These are phyloP conservation scores for Helotiales sp. DNA, from an alignment of 2,329 filamentous ascomycete genomes.

Conservation along the genomic window DNA sequence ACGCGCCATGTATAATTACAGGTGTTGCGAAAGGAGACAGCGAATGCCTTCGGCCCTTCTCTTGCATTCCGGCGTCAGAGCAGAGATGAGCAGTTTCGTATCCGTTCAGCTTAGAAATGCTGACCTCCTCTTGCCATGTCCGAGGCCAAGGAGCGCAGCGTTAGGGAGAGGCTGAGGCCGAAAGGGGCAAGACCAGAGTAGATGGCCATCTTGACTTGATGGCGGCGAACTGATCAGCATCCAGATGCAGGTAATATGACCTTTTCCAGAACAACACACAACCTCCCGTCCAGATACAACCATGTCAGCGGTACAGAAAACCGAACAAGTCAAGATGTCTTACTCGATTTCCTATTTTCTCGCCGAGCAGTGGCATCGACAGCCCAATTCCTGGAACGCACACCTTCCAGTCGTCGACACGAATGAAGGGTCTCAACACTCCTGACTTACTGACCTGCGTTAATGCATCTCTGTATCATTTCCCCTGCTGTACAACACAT, in stretches of 20 bases:
- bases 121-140: background rate
- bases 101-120: background rate
- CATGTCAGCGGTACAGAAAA: background rate
- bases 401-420: background rate
- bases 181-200: background rate
- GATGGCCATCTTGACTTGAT: background rate
- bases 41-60: background rate
- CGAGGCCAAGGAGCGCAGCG: too few species aligned
- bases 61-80: background rate
- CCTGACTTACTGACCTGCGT: background rate
- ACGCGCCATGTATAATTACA: background rate
- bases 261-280: background rate
- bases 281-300: background rate
- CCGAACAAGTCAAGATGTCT: background rate
- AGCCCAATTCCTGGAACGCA: background rate
- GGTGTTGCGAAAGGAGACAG: background rate
- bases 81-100: background rate
- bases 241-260: background rate
- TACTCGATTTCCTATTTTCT: constrained; percentile 2
- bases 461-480: background rate
- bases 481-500: background rate
- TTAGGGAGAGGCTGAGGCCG: background rate
- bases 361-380: background rate
- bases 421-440: background rate
- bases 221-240: constrained; percentile 1